A percentile compares a stretch with the other conserved stretches of the same genome.
Conservation (phyloP, 2,329 filamentous ascomycete species). For the Penicillium sp. region DNA sequence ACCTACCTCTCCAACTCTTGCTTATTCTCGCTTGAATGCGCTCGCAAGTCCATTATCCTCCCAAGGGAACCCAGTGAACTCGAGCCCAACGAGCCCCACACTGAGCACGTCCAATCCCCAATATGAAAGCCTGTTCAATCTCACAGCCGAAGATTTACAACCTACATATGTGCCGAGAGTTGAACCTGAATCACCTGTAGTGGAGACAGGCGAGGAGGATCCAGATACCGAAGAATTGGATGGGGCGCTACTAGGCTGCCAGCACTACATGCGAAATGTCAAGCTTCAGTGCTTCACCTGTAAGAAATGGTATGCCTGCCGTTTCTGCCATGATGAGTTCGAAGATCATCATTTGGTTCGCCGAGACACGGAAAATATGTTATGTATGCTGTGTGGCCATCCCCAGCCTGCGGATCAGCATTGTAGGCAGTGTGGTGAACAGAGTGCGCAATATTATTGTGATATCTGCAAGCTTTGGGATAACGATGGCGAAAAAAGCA, state of each 20-base stretch:
- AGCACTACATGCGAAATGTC: conserved; percentile 93
- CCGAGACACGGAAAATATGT: conserved; percentile 86
- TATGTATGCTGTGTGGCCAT: conserved; percentile 91
- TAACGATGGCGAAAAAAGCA: conserved; percentile 82
- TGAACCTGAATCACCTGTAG: conserved; percentile 28
- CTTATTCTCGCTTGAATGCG: conserved; percentile 25
- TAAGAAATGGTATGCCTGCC: conserved; percentile 88
- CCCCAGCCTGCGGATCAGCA: conserved; percentile 78
- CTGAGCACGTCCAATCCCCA: conserved; percentile 29
- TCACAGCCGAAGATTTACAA: conserved; percentile 57
- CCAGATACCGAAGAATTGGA: conserved; percentile 49
- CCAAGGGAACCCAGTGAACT: conserved; percentile 22
- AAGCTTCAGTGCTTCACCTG: conserved; percentile 93
- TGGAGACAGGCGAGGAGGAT: conserved; percentile 36
- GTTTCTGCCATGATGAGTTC: conserved; percentile 84
- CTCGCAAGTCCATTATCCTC: conserved; percentile 33
- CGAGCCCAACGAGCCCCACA: conserved; percentile 26
- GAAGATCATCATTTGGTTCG: conserved; percentile 79
- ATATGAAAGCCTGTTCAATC: conserved; percentile 38
- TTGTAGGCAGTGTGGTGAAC: conserved; percentile 73
- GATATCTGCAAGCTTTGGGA: conserved; percentile 96
- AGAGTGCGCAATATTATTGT: conserved; percentile 88
- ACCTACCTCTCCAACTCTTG: conserved; percentile 25
- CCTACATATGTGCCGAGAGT: conserved; percentile 64
- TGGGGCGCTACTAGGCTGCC: conserved; percentile 68